Base-by-base conservation (phyloP, 768 basidiomycete species). In the Boletus rufocinnamomeus region DNA sequence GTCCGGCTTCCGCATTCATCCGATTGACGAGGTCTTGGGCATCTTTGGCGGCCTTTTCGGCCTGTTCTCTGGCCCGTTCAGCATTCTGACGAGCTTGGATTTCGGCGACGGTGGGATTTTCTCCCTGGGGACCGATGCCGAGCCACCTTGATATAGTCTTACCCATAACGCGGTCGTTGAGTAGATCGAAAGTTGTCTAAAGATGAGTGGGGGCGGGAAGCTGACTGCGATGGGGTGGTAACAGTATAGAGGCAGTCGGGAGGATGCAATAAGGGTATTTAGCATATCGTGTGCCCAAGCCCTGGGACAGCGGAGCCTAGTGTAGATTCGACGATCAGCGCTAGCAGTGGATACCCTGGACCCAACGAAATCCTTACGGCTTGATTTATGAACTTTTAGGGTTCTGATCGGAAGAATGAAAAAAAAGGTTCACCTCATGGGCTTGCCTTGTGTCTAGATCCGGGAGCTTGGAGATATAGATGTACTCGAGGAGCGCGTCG, bases 61-160 rank as follows among this genome's bases (percentile, higher is more conserved):
- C 63, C 0, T 41, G 32, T 27, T 7, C 21, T 27, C 37, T 52
- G 1, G 63, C 67, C 0, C 6, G 23, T 51, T 69, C 67, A 3
- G 66, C 69, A 0, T 6, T 0, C 3, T 56, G 48, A 14, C 55
- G 67, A 5, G 58, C 64, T 23, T 57, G 14, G 16, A 67, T 69
- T 0, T 58, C 56, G 13, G 40, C 44, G 16, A 63, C 0, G 23
- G 61, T 66, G 2, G 64, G 63, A 49, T 63, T 68, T 21, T 27
- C 23, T 0, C 2, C 6, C 6, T 56, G 52, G 10, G 66, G 66
- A 3, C 52, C 34, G 9, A 52, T 2, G 9, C 63, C 62, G 14
- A 64, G 54, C 17, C 43, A 23, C 4, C 14, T 28, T 2, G 65
- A 63, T 9, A 66, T 3, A 8, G 21, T 25, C 1, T 23, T n/a